phyloP scores from a whole-genome alignment of 2,329 filamentous ascomycete species.

The Graphilbum sp. region DNA sequence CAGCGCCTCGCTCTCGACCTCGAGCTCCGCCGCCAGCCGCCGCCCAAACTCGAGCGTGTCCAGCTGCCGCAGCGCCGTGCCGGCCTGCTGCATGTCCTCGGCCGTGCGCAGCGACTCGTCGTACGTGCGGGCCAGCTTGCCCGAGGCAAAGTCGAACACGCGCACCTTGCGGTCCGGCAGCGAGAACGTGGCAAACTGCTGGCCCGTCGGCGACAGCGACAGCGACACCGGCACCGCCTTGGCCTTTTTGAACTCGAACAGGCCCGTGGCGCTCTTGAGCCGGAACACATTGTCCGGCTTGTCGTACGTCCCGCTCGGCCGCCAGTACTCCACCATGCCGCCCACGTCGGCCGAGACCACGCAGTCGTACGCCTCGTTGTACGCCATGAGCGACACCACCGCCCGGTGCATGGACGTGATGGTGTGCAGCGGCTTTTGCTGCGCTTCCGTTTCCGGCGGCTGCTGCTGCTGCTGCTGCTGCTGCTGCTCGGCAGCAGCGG shows the following conservation, averaged over 20 bases:
- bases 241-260: conserved; percentile 95
- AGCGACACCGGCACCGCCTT: conserved; percentile 73
- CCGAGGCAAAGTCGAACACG: conserved; percentile 81
- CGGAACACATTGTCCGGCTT: conserved; percentile 86
- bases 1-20: conserved; percentile 48
- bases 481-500: neutral
- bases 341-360: conserved; percentile 77
- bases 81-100: conserved; percentile 92
- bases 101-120: conserved; percentile 85
- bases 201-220: conserved; percentile 70
- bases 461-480: neutral
- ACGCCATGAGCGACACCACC: conserved; percentile 71
- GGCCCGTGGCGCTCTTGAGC: conserved; percentile 81
- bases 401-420: conserved; percentile 66
- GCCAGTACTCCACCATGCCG: conserved; percentile 97
- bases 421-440: conserved; percentile 50
- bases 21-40: conserved; percentile 61
- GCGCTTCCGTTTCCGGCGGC: neutral
- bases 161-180: conserved; percentile 88
- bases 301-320: conserved; percentile 62
- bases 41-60: conserved; percentile 89
- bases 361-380: conserved; percentile 79
- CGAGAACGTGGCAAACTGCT: conserved; percentile 76
- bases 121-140: conserved; percentile 79
- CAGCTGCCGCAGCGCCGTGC: conserved; percentile 61